Conservation (phyloP, 768 basidiomycete genomes). For the Boletus sp. region DNA sequence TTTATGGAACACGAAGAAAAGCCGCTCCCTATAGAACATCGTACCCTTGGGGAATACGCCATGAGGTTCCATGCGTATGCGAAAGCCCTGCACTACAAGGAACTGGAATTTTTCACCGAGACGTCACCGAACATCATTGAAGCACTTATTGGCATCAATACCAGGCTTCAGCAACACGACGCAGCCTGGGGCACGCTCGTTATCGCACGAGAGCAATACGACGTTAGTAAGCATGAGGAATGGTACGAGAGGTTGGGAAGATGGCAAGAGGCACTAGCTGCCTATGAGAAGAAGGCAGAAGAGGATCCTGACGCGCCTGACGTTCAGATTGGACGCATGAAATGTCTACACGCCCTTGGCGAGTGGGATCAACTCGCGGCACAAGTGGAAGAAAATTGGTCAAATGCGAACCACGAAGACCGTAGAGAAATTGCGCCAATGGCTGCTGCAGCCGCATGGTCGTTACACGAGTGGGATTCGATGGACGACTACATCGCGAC, state of each 20-base stretch:
- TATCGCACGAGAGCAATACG: slow-evolving; percentile 85
- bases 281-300: slow-evolving; percentile 76
- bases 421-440: slow-evolving; percentile 91
- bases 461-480: slow-evolving; percentile 92
- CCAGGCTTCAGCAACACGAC: slow-evolving; percentile 93
- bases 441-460: slow-evolving; percentile 97
- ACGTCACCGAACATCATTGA: slow-evolving; percentile 90
- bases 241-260: slow-evolving; percentile 97
- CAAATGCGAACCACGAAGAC: slow-evolving; percentile 75
- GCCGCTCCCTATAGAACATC: slow-evolving; percentile 87
- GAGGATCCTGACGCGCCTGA: slow-evolving; percentile 75
- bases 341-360: slow-evolving; percentile 93
- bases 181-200: slow-evolving; percentile 96
- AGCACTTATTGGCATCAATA: slow-evolving; percentile 93
- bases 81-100: slow-evolving; percentile 98
- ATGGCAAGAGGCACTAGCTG: slow-evolving; percentile 90
- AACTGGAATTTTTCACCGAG: slow-evolving; percentile 93
- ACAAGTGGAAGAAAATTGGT: slow-evolving; percentile 88
- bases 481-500: slow-evolving; percentile 97
- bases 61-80: slow-evolving; percentile 93
- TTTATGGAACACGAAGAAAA: slow-evolving; percentile 99
- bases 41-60: slow-evolving; percentile 91
- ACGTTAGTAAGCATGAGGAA: slow-evolving; percentile 89
- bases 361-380: slow-evolving; percentile 92
- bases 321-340: slow-evolving; percentile 86